Evolutionary conservation across 768 basidiomycete species (phyloP).

Genomic region (Tylopilus balloui): DNA sequence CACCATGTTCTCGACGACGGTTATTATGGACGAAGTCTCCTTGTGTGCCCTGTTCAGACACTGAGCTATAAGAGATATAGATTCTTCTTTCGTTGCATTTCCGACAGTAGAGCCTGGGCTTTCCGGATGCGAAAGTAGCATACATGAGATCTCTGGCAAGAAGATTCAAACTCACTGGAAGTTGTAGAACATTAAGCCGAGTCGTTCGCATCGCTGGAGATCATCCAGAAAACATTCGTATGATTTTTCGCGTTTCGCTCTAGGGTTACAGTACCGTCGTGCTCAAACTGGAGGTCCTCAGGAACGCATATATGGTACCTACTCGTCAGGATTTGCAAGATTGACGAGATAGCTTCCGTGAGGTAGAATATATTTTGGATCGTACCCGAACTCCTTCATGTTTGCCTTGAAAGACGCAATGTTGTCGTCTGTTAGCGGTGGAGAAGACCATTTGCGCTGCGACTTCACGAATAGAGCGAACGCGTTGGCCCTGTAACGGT

Average conservation of each 20-base stretch:
- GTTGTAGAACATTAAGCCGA: constrained; percentile 74
- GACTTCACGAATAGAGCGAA: constrained; percentile 84
- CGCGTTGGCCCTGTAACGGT: constrained; percentile 62
- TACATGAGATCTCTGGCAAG: neutral
- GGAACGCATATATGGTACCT: constrained; percentile 23
- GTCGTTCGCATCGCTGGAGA: constrained; percentile 66
- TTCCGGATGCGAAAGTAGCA: constrained; percentile 2
- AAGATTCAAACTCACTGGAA: constrained; percentile 61
- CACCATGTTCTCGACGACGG: constrained; percentile 85
- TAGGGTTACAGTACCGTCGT: constrained; percentile 25
- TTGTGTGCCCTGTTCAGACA: constrained; percentile 72
- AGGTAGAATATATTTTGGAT: constrained; percentile 60
- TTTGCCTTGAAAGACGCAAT: constrained; percentile 56
- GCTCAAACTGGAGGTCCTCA: neutral
- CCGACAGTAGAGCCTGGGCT: constrained; percentile 87
- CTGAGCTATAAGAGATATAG: constrained; percentile 61
- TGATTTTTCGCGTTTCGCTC: constrained; percentile 63
- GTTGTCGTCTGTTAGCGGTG: constrained; percentile 48
- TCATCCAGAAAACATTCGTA: constrained; percentile 84
- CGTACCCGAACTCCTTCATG: constrained; percentile 59
- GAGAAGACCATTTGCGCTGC: constrained; percentile 75
- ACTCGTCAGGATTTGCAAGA: constrained; percentile 76
- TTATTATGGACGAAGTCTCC: constrained; percentile 51
- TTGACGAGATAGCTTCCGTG: constrained; percentile 88
- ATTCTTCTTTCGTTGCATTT: constrained; percentile 52